Evolutionary conservation across 2,329 filamentous ascomycete genomes (phyloP).

Genomic region (Boeremia lycopersici): DNA sequence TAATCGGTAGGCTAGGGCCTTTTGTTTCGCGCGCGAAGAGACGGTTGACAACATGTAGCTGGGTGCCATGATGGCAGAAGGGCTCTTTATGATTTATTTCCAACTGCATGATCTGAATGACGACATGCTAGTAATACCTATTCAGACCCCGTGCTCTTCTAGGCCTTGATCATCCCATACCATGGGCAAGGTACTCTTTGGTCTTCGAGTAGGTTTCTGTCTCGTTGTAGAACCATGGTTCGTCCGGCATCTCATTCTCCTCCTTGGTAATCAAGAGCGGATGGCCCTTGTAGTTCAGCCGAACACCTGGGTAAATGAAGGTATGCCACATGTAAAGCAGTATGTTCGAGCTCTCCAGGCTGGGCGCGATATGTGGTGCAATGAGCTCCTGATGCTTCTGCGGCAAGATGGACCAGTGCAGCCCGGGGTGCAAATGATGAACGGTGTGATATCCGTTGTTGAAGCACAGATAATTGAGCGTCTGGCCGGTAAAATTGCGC

Average conservation of each 20-base stretch:
- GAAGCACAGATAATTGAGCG: conserved; percentile 1
- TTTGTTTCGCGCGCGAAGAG: no score
- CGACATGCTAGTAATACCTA: neutral
- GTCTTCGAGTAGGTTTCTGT: neutral
- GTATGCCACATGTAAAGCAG: neutral
- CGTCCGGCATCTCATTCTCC: neutral
- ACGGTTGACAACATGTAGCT: no score
- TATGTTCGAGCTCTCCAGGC: neutral
- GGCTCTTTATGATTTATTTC: neutral
- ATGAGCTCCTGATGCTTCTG: conserved; percentile 5
- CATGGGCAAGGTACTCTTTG: neutral
- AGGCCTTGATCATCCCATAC: neutral
- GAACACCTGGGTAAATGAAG: conserved; percentile 1
- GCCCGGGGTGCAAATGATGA: neutral
- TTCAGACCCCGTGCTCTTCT: neutral
- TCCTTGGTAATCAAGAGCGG: neutral
- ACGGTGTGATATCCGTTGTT: conserved; percentile 3
- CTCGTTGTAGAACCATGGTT: conserved; percentile 2
- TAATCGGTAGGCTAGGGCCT: no score
- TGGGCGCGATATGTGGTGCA: neutral
- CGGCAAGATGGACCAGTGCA: neutral
- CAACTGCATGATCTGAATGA: neutral
- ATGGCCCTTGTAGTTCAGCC: neutral
- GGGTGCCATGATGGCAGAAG: no score
- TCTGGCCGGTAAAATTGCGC: neutral